Base-by-base conservation (phyloP, 306 rosid genomes). In the Bauhinia variegata region DNA sequence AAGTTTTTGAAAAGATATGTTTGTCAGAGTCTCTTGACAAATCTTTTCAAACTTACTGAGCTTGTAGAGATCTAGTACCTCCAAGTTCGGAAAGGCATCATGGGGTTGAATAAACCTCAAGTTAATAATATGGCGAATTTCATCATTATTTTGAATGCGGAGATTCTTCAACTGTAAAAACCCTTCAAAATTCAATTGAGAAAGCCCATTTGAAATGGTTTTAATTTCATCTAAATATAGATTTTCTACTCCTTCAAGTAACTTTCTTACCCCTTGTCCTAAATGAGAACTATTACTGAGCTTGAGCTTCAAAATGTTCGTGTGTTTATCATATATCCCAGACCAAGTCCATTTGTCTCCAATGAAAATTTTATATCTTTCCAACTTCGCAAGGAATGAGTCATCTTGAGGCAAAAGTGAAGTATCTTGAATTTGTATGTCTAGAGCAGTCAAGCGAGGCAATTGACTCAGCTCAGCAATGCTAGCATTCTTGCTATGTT, bases 81-180 rank as follows among this genome's bases (percentile, higher is more conserved):
- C 60, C 60, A 65, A 13, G 4, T 15, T 65, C 0, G 60, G 71
- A 12, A 65, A 65, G 4, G 60, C 37, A 7, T 0, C 11, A 1
- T 17, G 6, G 5, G 18, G 12, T 10, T 5, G 23, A 52, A 6
- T 18, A 14, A 14, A 5, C 6, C 12, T 13, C 17, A 4, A 50
- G 13, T 36, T 15, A 51, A 78, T 41, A 9, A 71, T 7, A 15
- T 51, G 11, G 42, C 1, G 9, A n/a, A 74, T 43, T 11, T 34
- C 48, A 3, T 4, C 34, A 51, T 60, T 65, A 15, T 49, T 54
- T 33, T 60, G 34, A 8, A 82, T 39, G 5, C 18, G 56, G 46
- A 78, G 60, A 53, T 60, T 57, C 38, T 74, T 78, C 32, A 78
- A 4, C 5, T 59, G 15, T 3, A 71, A 75, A 74, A 50, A 70